Evolutionary conservation across 2,329 filamentous ascomycete species (phyloP).

Genomic region (Fusarium albosuccineum): DNA sequence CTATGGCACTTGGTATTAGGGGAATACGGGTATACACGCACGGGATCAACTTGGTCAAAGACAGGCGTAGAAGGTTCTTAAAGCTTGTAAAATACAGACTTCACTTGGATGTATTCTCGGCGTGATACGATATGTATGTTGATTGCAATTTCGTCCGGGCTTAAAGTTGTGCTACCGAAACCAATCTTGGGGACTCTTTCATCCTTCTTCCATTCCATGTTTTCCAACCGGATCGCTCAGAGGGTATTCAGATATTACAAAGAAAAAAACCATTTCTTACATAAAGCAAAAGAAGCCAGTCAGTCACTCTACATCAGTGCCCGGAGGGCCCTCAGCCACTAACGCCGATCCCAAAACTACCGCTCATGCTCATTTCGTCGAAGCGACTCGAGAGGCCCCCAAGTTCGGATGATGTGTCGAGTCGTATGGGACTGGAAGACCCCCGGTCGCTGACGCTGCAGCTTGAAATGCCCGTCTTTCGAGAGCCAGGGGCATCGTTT

Average conservation of each 20-base stretch:
- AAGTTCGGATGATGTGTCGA: conserved; percentile 48
- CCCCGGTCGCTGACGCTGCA: conserved; percentile 33
- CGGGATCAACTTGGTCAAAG: too few relatives aligned
- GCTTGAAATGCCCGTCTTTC: conserved; percentile 30
- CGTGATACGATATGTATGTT: not conserved
- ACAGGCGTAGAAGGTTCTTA: too few relatives aligned
- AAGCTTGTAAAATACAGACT: too few relatives aligned
- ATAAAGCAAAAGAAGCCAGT: conserved; percentile 2
- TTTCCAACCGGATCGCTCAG: conserved; percentile 13
- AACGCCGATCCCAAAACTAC: conserved; percentile 49
- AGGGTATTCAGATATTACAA: conserved; percentile 31
- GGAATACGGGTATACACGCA: too few relatives aligned
- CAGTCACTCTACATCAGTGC: not conserved
- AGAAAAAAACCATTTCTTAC: not conserved
- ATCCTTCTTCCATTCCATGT: not conserved
- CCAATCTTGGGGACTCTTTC: conserved; percentile 5
- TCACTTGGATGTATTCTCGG: too few relatives aligned
- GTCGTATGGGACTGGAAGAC: conserved; percentile 46
- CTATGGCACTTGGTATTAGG: too few relatives aligned
- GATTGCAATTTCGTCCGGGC: not conserved
- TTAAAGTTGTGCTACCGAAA: not conserved
- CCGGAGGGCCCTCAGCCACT: conserved; percentile 33
- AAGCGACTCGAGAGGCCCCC: conserved; percentile 47
- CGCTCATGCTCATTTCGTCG: conserved; percentile 51
- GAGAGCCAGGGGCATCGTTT: conserved; percentile 12